A percentile compares a stretch with the other conserved stretches of the same genome.
Evolutionary conservation across 495 filamentous ascomycete genomes (phyloP).

Genomic region (Articulospora tetracladia): DNA sequence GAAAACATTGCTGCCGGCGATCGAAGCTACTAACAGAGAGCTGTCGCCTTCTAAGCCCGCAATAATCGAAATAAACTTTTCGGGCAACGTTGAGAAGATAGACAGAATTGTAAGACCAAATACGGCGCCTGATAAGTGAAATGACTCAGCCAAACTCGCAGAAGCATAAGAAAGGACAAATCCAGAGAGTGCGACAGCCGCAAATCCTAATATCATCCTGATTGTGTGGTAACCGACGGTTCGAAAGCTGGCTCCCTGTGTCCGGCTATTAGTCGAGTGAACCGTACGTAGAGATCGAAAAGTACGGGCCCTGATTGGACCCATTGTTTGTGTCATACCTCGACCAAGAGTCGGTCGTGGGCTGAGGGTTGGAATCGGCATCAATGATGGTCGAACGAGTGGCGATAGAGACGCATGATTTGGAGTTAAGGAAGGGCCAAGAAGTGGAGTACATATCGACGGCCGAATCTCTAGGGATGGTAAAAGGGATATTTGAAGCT

Average conservation of each 20-base stretch:
- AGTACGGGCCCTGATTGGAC: background rate
- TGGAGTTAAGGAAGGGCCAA: background rate
- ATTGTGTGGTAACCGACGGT: conserved; percentile 35
- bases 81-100: conserved; percentile 53
- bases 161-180: conserved; percentile 44
- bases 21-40: conserved; percentile 50
- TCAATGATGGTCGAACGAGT: background rate
- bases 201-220: conserved; percentile 43
- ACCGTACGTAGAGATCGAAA: background rate
- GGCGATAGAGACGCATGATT: background rate
- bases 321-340: background rate
- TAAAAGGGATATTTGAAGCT: conserved; percentile 1
- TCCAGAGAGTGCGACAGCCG: conserved; percentile 43
- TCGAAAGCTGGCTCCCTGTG: background rate
- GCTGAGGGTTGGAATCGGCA: background rate
- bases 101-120: conserved; percentile 52
- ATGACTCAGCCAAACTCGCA: conserved; percentile 31
- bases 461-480: background rate
- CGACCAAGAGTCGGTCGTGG: background rate
- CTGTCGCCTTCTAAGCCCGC: conserved; percentile 39
- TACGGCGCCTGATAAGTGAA: conserved; percentile 40
- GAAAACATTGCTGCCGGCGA: conserved; percentile 54
- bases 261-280: background rate
- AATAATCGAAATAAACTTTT: conserved; percentile 49
- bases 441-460: background rate